Percentiles rank a stretch among this genome's conserved stretches.
phyloP scores from a whole-genome alignment of 345 rosid genomes.

The Aegle marmelos region DNA sequence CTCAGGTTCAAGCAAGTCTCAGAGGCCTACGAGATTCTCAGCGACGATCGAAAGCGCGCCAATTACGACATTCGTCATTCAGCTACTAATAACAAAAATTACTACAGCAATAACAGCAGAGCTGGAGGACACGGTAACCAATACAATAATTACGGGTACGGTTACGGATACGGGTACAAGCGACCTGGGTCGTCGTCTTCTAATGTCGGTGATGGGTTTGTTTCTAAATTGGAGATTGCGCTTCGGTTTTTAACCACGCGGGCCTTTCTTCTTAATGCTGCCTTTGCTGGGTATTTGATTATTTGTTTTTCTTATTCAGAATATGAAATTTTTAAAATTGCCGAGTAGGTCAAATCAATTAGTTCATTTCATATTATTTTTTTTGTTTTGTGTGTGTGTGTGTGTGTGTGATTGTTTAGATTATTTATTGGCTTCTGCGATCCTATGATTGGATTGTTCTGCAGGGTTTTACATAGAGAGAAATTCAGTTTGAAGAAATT shows the following conservation, averaged over 20 bases:
- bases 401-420: background rate
- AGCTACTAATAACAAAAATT: slow-evolving; percentile 1
- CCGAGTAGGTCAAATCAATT: background rate
- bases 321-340: background rate
- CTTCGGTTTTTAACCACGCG: slow-evolving; percentile 67
- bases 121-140: slow-evolving; percentile 8
- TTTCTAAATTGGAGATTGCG: slow-evolving; percentile 29
- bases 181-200: slow-evolving; percentile 19
- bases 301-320: too few relatives aligned
- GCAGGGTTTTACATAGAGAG: background rate
- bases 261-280: slow-evolving; percentile 60
- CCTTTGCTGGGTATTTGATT: slow-evolving; percentile 57
- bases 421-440: background rate
- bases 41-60: slow-evolving; percentile 68
- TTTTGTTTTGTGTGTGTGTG: background rate
- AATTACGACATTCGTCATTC: slow-evolving; percentile 43
- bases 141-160: slow-evolving; percentile 13
- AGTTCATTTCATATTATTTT: background rate
- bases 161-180: slow-evolving; percentile 28
- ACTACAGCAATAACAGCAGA: slow-evolving; percentile 4
- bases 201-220: slow-evolving; percentile 16
- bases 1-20: slow-evolving; percentile 72
- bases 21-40: slow-evolving; percentile 75
- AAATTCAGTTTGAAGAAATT: background rate
- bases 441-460: too few relatives aligned